Conservation (phyloP, 2,329 filamentous ascomycete species). For the Pseudogymnoascus sp. region DNA sequence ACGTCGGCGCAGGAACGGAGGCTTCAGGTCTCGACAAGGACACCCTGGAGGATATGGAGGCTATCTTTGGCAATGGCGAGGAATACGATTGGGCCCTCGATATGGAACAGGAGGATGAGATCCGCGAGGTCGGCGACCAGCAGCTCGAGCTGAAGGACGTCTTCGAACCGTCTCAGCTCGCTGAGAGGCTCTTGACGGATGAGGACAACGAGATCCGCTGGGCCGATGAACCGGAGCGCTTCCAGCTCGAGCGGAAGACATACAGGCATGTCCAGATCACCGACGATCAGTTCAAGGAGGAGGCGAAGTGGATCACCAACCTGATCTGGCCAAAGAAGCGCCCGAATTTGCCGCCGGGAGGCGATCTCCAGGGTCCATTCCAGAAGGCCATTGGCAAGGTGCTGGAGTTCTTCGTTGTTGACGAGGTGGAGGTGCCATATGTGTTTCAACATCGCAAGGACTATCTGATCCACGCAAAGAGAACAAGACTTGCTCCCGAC, state of each 20-base stretch:
- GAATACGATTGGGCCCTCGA: conserved; percentile 94
- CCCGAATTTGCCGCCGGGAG: conserved; percentile 37
- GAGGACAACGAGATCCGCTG: conserved; percentile 87
- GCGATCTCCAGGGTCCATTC: conserved; percentile 72
- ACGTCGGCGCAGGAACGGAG: conserved; percentile 61
- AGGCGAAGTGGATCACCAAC: conserved; percentile 84
- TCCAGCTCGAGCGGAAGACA: conserved; percentile 81
- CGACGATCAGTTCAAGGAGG: conserved; percentile 80
- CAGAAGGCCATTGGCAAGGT: conserved; percentile 84
- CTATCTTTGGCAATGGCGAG: conserved; percentile 89
- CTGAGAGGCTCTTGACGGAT: conserved; percentile 90
- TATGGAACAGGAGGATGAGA: conserved; percentile 77
- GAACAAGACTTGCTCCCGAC: conserved; percentile 47
- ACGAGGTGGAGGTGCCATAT: conserved; percentile 92
- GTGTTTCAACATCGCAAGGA: conserved; percentile 98
- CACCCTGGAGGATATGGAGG: conserved; percentile 89
- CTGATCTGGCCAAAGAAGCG: conserved; percentile 84
- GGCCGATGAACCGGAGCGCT: conserved; percentile 84
- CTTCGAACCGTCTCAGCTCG: conserved; percentile 91
- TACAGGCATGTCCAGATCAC: conserved; percentile 76
- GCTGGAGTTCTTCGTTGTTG: conserved; percentile 87
- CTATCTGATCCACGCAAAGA: conserved; percentile 85
- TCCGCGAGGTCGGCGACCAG: conserved; percentile 68
- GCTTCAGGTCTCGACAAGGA: conserved; percentile 83
- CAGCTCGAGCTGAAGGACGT: conserved; percentile 92